Base-by-base conservation (phyloP, 805 yeast species). In the Metschnikowia rubicola region DNA sequence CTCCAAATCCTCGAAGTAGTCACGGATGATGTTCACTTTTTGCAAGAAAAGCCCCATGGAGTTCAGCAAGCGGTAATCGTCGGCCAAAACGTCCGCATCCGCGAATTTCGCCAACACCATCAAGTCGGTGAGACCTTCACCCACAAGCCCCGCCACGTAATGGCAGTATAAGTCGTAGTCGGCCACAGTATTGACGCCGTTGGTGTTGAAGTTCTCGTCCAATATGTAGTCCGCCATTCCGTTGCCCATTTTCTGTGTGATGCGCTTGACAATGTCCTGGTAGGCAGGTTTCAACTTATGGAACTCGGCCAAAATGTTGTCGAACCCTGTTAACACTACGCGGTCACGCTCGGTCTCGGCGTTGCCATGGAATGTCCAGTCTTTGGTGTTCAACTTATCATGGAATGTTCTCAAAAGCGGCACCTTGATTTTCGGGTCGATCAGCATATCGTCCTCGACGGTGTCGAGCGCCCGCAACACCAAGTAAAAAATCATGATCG, bases 91-190 rank as follows among this genome's bases (percentile, higher is more conserved):
- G 21, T 56, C 58, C 1, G 71, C 63, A 46, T 81, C 79, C 35
- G 87, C 86, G 61, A 88, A 89, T 12, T 74, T 64, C 28, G 97
- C 96, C 37, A 81, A 74, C 15, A 87, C 84, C 58, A 89, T 80
- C 66, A 94, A 73, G 52, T 86, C 79, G 10, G 98, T 90, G 56
- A 90, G 74, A 3, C 99, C 99, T 62, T 90, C 97, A 47, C 99
- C 99, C 35, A 94, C 98, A 44, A 94, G 75, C 2, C 99, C 99
- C 1, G 99, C 99, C 49, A 94, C 99, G 61, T 91, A 88, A 68
- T 91, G 91, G 68, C 99, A 94, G 73, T 94, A 94, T 51, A 85
- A 74, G 63, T 94, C 91, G 64, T 86, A 94, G 62, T 90, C 98
- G 51, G 78, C 73, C 38, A 87, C 64, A 1, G 97, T 88, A 41